Evolutionary conservation across 169 alveolate genomes (phyloP).

Genomic region (Plasmodium adleri): DNA sequence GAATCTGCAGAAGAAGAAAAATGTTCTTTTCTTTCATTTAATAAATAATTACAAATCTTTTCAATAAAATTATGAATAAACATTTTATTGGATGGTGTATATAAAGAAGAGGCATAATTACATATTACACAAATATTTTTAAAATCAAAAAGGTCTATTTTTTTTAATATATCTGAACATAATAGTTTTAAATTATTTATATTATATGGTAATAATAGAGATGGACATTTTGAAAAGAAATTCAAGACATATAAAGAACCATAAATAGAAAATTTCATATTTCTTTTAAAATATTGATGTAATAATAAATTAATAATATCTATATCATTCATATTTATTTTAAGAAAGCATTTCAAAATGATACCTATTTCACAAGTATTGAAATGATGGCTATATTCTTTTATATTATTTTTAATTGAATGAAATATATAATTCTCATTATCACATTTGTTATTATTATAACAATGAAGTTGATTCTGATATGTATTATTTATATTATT

Average conservation of each 20-base stretch:
- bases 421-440: conserved; percentile 2
- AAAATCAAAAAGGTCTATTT: conserved; percentile 31
- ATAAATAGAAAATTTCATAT: conserved; percentile 68
- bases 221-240: conserved; percentile 32
- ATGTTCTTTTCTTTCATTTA: not conserved
- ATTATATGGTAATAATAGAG: conserved; percentile 30
- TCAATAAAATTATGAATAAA: conserved; percentile 23
- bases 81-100: not conserved
- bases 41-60: conserved; percentile 22
- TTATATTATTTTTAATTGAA: conserved; percentile 28
- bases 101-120: conserved; percentile 46
- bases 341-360: conserved; percentile 50
- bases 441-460: not conserved
- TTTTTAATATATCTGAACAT: conserved; percentile 42
- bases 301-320: conserved; percentile 17
- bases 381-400: conserved; percentile 34
- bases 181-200: conserved; percentile 47
- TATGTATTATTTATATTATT: not conserved
- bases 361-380: conserved; percentile 69
- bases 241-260: conserved; percentile 48
- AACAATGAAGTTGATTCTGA: not conserved
- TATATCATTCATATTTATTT: conserved; percentile 49
- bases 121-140: conserved; percentile 47
- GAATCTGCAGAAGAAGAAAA: conserved; percentile 34
- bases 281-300: conserved; percentile 61